phyloP scores from a whole-genome alignment of 2,329 filamentous ascomycete species.

The Allantophomopsis cytisporea region DNA sequence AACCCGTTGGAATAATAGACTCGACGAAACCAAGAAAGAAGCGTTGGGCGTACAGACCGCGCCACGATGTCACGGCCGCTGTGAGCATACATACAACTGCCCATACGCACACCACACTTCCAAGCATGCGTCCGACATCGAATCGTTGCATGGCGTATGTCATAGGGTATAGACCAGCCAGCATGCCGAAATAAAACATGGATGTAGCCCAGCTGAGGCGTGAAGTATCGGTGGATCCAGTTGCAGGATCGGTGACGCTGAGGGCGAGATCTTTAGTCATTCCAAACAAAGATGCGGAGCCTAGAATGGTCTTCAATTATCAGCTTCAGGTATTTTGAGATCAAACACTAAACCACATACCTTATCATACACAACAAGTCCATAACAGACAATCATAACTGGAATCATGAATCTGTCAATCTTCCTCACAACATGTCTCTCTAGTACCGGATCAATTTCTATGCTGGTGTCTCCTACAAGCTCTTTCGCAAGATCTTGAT shows the following conservation, averaged over 20 bases:
- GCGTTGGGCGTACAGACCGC: constrained; percentile 51
- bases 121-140: constrained; percentile 48
- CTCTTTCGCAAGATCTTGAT: constrained; percentile 12
- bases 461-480: constrained; percentile 14
- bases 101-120: constrained; percentile 51
- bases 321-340: neutral
- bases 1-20: constrained; percentile 49
- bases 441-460: constrained; percentile 32
- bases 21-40: constrained; percentile 51
- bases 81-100: constrained; percentile 53
- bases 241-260: constrained; percentile 32
- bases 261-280: constrained; percentile 59
- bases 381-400: constrained; percentile 51
- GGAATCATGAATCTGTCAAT: constrained; percentile 57
- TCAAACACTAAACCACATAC: constrained; percentile 17
- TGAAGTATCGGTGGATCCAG: constrained; percentile 42
- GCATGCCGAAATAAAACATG: constrained; percentile 70
- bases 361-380: constrained; percentile 60
- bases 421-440: constrained; percentile 45
- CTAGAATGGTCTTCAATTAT: constrained; percentile 47
- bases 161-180: constrained; percentile 62
- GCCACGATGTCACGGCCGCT: constrained; percentile 48
- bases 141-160: constrained; percentile 58
- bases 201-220: constrained; percentile 67
- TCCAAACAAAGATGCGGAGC: constrained; percentile 59